phyloP scores from a whole-genome alignment of 176 grass and related monocot species.

The Lolium rigidum region DNA sequence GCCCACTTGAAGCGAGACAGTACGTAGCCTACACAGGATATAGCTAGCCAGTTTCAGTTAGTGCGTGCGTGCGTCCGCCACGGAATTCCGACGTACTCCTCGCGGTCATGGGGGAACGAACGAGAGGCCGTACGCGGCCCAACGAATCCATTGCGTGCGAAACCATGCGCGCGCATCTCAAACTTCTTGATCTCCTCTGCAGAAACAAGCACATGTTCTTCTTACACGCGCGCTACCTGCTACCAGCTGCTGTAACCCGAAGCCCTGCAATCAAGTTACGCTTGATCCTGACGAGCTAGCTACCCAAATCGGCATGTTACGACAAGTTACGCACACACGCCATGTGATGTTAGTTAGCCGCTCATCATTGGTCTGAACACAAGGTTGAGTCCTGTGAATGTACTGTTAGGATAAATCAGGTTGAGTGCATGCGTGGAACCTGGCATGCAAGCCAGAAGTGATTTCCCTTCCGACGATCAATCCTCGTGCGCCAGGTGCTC shows the following conservation, averaged over 20 bases:
- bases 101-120: too few relatives aligned
- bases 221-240: too few relatives aligned
- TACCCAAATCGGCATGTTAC: background rate
- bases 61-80: background rate
- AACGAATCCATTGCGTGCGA: too few relatives aligned
- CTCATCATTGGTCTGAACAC: background rate
- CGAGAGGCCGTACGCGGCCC: too few relatives aligned
- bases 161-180: too few relatives aligned
- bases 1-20: slow-evolving; percentile 21
- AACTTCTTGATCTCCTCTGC: too few relatives aligned
- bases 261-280: background rate
- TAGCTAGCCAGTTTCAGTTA: background rate
- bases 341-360: slow-evolving; percentile 28
- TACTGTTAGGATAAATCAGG: slow-evolving; percentile 11
- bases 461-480: background rate
- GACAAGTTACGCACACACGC: background rate
- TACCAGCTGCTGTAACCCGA: background rate
- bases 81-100: too few relatives aligned
- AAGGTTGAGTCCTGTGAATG: background rate
- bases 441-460: background rate
- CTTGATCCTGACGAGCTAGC: background rate
- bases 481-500: background rate
- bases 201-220: too few relatives aligned
- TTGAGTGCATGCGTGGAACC: background rate
- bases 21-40: background rate